Evolutionary conservation across 78 protist genomes (phyloP), one percentile per base, ranked within the genome.

Genomic region (Guillardia theta): DNA sequence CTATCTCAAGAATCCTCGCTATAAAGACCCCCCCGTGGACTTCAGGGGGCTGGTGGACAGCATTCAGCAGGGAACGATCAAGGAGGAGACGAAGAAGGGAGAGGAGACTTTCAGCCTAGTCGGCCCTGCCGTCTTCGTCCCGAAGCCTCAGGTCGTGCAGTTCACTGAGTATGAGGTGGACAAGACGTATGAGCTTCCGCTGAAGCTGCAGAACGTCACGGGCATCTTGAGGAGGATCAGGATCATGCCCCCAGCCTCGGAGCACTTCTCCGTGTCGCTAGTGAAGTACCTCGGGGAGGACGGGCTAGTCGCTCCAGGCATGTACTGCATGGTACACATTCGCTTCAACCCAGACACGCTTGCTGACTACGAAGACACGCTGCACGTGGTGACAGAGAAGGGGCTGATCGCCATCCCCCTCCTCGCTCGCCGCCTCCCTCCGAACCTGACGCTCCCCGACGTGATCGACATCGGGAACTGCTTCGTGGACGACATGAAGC

Each of bases 281-380:
- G 90, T 80, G 44, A 80, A 44, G 90, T 80, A 80, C 50, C 50
- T 44, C 19, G 90, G 90, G 18, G 90, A 80, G 46, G 90, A 80
- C 33, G 90, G 90, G 36, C 48, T 80, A 30, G 90, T 80, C 10
- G 90, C 90, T 10, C 90, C 90, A 1, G 90, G 90, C 90, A 0
- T 80, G 45, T 44, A 80, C 90, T 80, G 90, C 50, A 80, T 80
- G 90, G 43, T 15, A 27, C 90, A 70, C 6, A 70, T 70, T 24
- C 83, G 83, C 41, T 70, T 70, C 83, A 36, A 36, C 45, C 83
- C 83, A 15, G 83, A 70, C 83, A 70, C 83, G 4, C 83, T 58
- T 9, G 39, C 70, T 27, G 83, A 70, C 83, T 70, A 70, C 83
- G 83, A 70, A 24, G 83, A 70, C 83, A 24, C 22, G 6, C 41